These are phyloP conservation scores for Penicillium nucicola DNA, from an alignment of 495 filamentous ascomycete species.

Conservation along the genomic window DNA sequence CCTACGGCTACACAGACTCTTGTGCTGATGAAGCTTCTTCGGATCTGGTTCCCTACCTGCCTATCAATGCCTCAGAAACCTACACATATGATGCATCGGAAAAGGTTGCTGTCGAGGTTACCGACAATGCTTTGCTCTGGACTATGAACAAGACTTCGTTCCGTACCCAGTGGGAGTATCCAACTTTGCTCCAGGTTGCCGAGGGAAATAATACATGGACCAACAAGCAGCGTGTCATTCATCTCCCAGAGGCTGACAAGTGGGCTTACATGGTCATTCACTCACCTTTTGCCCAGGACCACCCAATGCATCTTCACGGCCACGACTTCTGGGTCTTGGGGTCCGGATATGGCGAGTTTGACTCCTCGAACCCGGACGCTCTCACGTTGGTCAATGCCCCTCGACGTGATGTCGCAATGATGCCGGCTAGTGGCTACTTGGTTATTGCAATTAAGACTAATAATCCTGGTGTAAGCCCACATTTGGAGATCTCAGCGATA, in stretches of 20 bases:
- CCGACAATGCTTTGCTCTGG: slow-evolving; percentile 19
- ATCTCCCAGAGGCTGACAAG: slow-evolving; percentile 49
- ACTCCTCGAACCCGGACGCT: background rate
- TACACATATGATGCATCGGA: slow-evolving; percentile 6
- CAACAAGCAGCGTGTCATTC: slow-evolving; percentile 6
- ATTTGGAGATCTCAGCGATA: too few relatives aligned
- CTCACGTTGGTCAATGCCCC: background rate
- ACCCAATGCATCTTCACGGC: slow-evolving; percentile 26
- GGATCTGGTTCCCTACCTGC: slow-evolving; percentile 9
- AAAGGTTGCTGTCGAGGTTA: slow-evolving; percentile 6
- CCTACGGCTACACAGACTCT: too few relatives aligned
- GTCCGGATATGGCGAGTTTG: slow-evolving; percentile 1
- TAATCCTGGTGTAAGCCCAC: slow-evolving; percentile 28
- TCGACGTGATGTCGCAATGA: slow-evolving; percentile 47
- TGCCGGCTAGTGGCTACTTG: slow-evolving; percentile 34
- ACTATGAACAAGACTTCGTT: slow-evolving; percentile 18
- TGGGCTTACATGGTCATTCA: slow-evolving; percentile 54
- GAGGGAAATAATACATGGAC: slow-evolving; percentile 4
- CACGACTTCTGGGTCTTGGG: slow-evolving; percentile 25
- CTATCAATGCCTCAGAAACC: slow-evolving; percentile 8
- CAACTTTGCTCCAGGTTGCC: slow-evolving; percentile 16
- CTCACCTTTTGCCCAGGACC: slow-evolving; percentile 10
- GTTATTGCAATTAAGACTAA: slow-evolving; percentile 53
- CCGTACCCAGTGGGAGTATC: slow-evolving; percentile 19
- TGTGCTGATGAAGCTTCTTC: background rate